Evolutionary conservation across 1,284 basidiomycete genomes (phyloP), one percentile per base, ranked within the genome.

Genomic region (Microbotryomycetes sp.): DNA sequence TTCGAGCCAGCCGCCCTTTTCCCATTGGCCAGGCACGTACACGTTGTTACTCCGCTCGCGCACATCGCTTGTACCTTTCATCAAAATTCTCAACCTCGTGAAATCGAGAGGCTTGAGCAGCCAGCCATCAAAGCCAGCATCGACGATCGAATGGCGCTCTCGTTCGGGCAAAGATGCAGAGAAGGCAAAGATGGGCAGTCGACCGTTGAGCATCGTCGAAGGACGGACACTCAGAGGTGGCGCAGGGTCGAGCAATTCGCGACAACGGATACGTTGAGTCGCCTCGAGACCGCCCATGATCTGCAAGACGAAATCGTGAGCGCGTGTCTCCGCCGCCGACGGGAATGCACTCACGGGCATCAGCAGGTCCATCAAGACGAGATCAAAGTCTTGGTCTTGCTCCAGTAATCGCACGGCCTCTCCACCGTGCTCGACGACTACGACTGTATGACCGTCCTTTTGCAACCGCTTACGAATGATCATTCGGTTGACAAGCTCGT

Each of bases 11-110:
- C 87, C 87, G 18, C 87, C 86, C 46, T 75, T 71, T 73, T 89
- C 87, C 87, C 87, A 89, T 64, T 79, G 81, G 1, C 83, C 85
- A 3, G 78, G 76, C 16, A 70, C 73, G 73, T 89, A 89, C 0
- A 84, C 75, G 68, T 87, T 83, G 16, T 72, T 75, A 29, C 76
- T 70, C 24, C 86, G 79, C 71, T 83, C 81, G 0, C 67, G 68
- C 1, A 74, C 71, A 67, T 88, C 83, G 13, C 78, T 78, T 21
- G 88, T 79, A 0, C 85, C 87, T 13, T 76, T 75, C 31, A 90
- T 73, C 27, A 90, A 79, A 2, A 74, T 71, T n/a, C 80, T 75
- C 4, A 90, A 78, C 15, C 88, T 80, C 63, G 67, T 64, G 35
- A 70, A 71, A 30, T 70, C 68, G 56, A 72, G 57, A 5, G 71